These are phyloP conservation scores for Pinus albicaulis DNA, from an alignment of 75 land plant genomes.

Conservation along the genomic window DNA sequence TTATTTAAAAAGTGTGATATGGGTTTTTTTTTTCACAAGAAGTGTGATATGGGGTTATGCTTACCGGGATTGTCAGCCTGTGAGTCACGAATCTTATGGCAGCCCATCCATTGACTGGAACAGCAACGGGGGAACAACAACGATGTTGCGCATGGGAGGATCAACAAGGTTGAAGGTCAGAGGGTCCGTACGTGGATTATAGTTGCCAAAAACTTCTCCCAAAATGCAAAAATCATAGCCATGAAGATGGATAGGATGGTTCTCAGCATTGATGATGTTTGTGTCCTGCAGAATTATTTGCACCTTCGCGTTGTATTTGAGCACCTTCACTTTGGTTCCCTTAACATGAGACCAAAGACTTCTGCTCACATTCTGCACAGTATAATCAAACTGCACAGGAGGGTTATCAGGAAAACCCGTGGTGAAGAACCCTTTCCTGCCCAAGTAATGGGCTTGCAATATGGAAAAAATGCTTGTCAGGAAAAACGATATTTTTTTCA, in stretches of 20 bases:
- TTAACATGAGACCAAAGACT: slow-evolving; percentile 39
- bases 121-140: too few relatives aligned
- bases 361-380: slow-evolving; percentile 46
- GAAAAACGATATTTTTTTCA: slow-evolving; percentile 82
- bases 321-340: slow-evolving; percentile 49
- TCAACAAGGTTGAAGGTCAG: slow-evolving; percentile 61
- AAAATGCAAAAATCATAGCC: slow-evolving; percentile 84
- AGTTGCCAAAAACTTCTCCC: slow-evolving; percentile 76
- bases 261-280: slow-evolving; percentile 49
- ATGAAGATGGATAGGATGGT: slow-evolving; percentile 90
- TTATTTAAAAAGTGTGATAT: too few relatives aligned
- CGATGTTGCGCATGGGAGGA: slow-evolving; percentile 74
- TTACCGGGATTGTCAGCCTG: slow-evolving; percentile 78
- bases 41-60: background rate
- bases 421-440: slow-evolving; percentile 47
- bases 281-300: slow-evolving; percentile 77
- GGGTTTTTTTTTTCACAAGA: too few relatives aligned
- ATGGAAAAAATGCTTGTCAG: slow-evolving; percentile 46
- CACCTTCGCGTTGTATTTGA: slow-evolving; percentile 62
- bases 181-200: slow-evolving; percentile 53
- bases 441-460: slow-evolving; percentile 39
- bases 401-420: slow-evolving; percentile 63
- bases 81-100: slow-evolving; percentile 64
- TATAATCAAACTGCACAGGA: slow-evolving; percentile 55
- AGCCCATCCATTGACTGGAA: slow-evolving; percentile 67